Conservation (phyloP, 345 rosid genomes). For the Citrus glauca region DNA sequence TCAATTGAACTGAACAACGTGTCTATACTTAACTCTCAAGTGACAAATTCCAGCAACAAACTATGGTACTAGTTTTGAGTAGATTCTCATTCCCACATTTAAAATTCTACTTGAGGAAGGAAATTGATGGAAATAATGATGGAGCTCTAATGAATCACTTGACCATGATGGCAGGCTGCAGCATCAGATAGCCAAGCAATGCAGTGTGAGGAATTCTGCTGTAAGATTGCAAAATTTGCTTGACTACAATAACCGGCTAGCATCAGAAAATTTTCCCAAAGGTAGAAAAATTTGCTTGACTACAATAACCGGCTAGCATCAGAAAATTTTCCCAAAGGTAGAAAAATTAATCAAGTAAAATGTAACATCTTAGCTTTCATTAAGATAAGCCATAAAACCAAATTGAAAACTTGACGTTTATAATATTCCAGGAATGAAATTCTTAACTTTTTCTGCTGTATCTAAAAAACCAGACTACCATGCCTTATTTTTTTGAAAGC, state of each 20-base stretch:
- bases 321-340: neutral
- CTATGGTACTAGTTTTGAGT: neutral
- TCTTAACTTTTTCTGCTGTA: too few species aligned
- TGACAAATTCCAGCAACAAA: neutral
- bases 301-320: neutral
- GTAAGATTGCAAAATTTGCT: neutral
- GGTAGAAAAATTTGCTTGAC: neutral
- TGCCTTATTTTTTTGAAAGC: neutral
- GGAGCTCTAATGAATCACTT: neutral
- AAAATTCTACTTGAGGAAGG: neutral
- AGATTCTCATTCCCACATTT: constrained; percentile 3
- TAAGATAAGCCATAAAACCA: neutral
- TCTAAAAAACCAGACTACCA: too few species aligned
- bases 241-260: neutral
- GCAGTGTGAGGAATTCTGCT: neutral
- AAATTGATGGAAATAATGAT: neutral
- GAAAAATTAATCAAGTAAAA: neutral
- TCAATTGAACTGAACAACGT: neutral
- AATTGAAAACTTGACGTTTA: neutral
- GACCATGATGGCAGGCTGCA: neutral
- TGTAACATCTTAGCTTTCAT: neutral
- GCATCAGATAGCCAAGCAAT: neutral
- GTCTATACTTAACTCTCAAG: neutral
- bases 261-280: neutral
- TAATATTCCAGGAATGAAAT: too few species aligned